Base-by-base conservation (phyloP, 768 basidiomycete species). In the Naganishia randhawae region DNA sequence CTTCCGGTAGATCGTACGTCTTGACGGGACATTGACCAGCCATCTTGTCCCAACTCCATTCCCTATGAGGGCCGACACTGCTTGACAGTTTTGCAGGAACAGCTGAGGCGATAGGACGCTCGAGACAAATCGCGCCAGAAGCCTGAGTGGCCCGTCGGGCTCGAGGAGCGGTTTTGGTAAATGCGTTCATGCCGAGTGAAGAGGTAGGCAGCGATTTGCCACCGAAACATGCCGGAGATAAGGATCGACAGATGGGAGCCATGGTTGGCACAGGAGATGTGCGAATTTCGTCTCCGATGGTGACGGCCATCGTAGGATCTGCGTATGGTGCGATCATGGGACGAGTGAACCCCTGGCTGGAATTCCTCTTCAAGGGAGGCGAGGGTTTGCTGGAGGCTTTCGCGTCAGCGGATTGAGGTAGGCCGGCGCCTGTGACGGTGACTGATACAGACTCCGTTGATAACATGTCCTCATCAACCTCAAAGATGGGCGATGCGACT, bases 201-300 rank as follows among this genome's bases (percentile, higher is more conserved):
- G 37, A 35, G 57, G 7, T 61, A n/a, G 57, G 57, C 1, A 61
- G 39, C 37, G 57, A 61, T 61, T 61, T 61, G 22, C 57, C 57
- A 42, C 10, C 32, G 54, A 61, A 61, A 29, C 57, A 61, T 25
- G 57, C 57, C 25, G 57, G 66, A 45, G 66, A 54, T n/a, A 67
- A 41, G 25, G 66, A 67, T 67, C 53, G 66, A 25, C 66, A 67
- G 50, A 67, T 54, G 4, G 51, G 51, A 19, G 41, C 2, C n/a
- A 50, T 53, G n/a, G 65, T 32, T 53, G 65, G 65, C 3, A 53
- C 19, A 13, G 66, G 66, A 2, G 66, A 67, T 29, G 66, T 13
- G n/a, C 52, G 39, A 53, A 67, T 57, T 42, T 67, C 42, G 54
- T 67, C 66, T 2, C 66, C 66, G 39, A 67, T 57, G 19, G 66